A percentile compares a stretch with the other conserved stretches of the same genome.
Conservation (phyloP, 2,329 filamentous ascomycete species). For the Epicoccum nigrum region DNA sequence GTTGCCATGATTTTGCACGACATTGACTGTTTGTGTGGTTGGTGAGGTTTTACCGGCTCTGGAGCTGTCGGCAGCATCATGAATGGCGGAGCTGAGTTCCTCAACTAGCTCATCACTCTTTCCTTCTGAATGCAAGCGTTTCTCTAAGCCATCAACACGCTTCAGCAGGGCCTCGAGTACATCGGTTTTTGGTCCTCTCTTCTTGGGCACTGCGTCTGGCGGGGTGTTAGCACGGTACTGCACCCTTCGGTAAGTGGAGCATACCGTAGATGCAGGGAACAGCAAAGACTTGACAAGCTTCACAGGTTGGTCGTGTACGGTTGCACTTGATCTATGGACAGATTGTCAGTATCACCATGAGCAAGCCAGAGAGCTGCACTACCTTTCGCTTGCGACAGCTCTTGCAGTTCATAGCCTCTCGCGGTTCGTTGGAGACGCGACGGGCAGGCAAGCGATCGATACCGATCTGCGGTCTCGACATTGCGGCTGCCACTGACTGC, state of each 20-base stretch:
- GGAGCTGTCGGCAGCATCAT: constrained; percentile 32
- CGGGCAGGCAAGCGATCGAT: constrained; percentile 79
- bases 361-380: constrained; percentile 16
- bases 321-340: constrained; percentile 84
- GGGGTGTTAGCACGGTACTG: constrained; percentile 21
- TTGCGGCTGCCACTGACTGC: constrained; percentile 49
- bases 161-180: constrained; percentile 84
- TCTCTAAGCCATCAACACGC: constrained; percentile 83
- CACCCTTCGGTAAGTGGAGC: constrained; percentile 10
- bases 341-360: constrained; percentile 21
- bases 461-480: constrained; percentile 78
- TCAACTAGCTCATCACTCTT: constrained; percentile 52
- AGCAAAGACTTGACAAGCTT: constrained; percentile 88
- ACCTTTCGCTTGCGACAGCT: constrained; percentile 93
- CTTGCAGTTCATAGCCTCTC: constrained; percentile 95
- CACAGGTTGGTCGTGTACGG: constrained; percentile 79
- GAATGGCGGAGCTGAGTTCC: constrained; percentile 27
- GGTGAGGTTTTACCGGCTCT: constrained; percentile 28
- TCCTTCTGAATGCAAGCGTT: constrained; percentile 68
- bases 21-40: constrained; percentile 33
- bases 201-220: constrained; percentile 84
- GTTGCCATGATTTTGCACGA: constrained; percentile 30
- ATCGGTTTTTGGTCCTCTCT: constrained; percentile 87
- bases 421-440: constrained; percentile 74
- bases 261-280: constrained; percentile 87